Percentiles rank a stretch among this genome's conserved stretches.
These are phyloP conservation scores for Phytophthora podocarpi DNA, from an alignment of 352 stramenopile species.

Conservation along the genomic window DNA sequence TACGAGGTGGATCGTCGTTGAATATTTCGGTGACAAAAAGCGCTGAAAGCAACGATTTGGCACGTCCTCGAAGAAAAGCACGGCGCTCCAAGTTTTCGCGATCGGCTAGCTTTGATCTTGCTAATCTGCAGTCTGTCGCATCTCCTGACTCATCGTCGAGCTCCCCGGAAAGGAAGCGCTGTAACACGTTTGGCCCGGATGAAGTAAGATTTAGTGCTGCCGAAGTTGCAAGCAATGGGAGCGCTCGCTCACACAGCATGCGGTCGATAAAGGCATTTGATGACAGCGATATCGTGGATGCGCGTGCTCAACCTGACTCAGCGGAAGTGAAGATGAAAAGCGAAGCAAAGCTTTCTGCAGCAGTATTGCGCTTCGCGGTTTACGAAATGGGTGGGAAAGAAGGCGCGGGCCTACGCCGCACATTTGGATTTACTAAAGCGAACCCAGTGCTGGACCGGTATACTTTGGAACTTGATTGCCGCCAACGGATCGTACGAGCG, in stretches of 20 bases:
- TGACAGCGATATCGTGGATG: constrained; percentile 83
- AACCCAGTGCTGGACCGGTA: constrained; percentile 81
- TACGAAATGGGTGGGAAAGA: constrained; percentile 77
- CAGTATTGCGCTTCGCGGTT: constrained; percentile 74
- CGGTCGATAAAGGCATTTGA: constrained; percentile 70
- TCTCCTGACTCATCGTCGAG: constrained; percentile 29
- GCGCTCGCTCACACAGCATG: constrained; percentile 35
- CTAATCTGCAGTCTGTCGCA: constrained; percentile 42
- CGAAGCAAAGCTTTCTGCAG: constrained; percentile 53
- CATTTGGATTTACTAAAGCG: constrained; percentile 68
- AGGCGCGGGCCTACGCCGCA: constrained; percentile 54
- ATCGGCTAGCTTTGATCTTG: constrained; percentile 79
- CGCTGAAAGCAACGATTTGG: constrained; percentile 1
- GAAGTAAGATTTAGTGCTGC: constrained; percentile 12
- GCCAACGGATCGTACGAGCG: constrained; percentile 69
- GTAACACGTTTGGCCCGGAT: constrained; percentile 31
- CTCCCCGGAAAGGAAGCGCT: constrained; percentile 30
- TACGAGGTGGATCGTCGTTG: constrained; percentile 4
- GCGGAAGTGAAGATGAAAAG: constrained; percentile 33
- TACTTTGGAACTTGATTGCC: constrained; percentile 77
- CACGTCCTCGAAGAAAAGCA: constrained; percentile 12
- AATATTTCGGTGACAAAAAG: constrained; percentile 1
- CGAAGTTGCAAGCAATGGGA: constrained; percentile 19
- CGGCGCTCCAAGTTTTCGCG: constrained; percentile 66
- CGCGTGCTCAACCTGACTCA: constrained; percentile 35